Conservation (phyloP, 75 land plant species). For the Pinus tabuliformis region DNA sequence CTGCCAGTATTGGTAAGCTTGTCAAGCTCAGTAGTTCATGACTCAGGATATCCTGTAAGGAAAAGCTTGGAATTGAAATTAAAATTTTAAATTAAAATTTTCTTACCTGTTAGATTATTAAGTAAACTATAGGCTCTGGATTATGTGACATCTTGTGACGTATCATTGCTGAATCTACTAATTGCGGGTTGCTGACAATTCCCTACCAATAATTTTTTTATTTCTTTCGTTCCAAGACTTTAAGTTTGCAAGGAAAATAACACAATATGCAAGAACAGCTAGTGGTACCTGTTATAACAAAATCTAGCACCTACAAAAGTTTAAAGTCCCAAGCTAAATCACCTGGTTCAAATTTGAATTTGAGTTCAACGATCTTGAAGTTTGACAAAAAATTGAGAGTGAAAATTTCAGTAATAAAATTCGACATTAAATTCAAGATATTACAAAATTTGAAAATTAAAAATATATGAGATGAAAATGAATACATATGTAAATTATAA, state of each 20-base stretch:
- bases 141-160: not conserved
- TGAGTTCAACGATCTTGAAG: too few relatives aligned
- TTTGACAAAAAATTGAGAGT: too few relatives aligned
- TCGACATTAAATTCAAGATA: too few relatives aligned
- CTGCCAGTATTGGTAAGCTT: conserved; percentile 74
- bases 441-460: too few relatives aligned
- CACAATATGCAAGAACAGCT: not conserved
- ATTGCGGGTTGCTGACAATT: not conserved
- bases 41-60: not conserved
- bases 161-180: not conserved
- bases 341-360: conserved; percentile 6
- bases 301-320: too few relatives aligned
- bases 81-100: not conserved
- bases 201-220: not conserved
- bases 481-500: too few relatives aligned
- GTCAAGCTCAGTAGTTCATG: not conserved
- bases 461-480: too few relatives aligned
- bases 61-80: not conserved
- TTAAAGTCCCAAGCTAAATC: too few relatives aligned
- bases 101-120: not conserved
- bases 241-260: not conserved
- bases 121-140: not conserved
- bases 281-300: not conserved
- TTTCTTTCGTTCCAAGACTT: not conserved
- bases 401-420: too few relatives aligned